Conservation (phyloP, 805 yeast genomes). For the Wickerhamiella azyma region DNA sequence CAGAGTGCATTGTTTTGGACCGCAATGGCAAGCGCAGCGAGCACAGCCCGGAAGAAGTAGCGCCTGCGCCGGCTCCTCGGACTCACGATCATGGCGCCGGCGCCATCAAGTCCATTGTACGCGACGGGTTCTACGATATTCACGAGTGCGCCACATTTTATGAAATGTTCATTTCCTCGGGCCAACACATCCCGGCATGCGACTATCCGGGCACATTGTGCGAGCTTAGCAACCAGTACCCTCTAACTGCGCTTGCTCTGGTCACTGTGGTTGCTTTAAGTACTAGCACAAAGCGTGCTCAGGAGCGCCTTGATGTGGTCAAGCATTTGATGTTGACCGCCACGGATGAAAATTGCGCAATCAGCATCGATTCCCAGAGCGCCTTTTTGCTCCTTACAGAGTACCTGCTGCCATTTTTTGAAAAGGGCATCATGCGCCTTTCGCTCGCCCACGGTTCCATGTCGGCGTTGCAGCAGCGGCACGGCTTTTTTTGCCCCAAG, state of each 20-base stretch:
- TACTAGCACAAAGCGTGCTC: not conserved
- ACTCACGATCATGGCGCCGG: not conserved
- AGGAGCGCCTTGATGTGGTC: conserved; percentile 6
- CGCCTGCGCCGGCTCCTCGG: not conserved
- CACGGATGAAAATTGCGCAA: not conserved
- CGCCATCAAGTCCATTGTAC: not conserved
- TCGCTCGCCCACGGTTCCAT: conserved; percentile 14
- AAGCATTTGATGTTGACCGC: conserved; percentile 6
- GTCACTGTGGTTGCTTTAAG: conserved; percentile 9
- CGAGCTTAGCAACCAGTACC: not conserved
- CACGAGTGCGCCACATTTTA: conserved; percentile 1
- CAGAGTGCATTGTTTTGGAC: conserved; percentile 11
- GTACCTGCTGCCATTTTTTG: conserved; percentile 13
- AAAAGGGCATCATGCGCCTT: conserved; percentile 13
- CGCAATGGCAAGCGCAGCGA: not conserved
- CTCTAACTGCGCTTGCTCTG: not conserved
- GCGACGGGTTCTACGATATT: conserved; percentile 4
- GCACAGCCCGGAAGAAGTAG: not conserved
- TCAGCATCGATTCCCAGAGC: conserved; percentile 8
- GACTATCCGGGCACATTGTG: not conserved
- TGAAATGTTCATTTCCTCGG: conserved; percentile 1
- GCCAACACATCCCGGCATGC: not conserved
- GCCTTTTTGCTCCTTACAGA: conserved; percentile 14
- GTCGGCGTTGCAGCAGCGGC: not conserved
- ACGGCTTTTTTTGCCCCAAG: not conserved